Evolutionary conservation across 441 rosid genomes (phyloP), one percentile per base, ranked within the genome.

Genomic region (Gossypium gossypioides): DNA sequence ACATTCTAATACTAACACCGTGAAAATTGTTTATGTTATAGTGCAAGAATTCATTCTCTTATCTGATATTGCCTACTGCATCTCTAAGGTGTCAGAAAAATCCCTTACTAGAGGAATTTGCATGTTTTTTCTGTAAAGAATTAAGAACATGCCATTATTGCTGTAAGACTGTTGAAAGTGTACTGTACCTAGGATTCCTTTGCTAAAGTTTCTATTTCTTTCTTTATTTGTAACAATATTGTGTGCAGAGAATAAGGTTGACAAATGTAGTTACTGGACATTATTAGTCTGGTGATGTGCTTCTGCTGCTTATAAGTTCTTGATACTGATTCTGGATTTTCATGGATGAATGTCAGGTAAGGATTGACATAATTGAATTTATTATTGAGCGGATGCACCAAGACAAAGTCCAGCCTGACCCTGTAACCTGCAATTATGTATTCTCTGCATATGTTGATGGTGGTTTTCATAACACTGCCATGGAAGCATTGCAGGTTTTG

Each of bases 401-500:
- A 70, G 82, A 80, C 59, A 85, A 83, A 52, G 75, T 92, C 58
- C 82, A 68, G 80, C 97, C 97, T 27, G 93, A 92, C 69, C 79
- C 91, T 63, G 60, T 87, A n/a, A 89, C 97, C 67, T 94, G 97
- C 85, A 54, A 68, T 13, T 70, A 56, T 66, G 94, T 86, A 58
- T 90, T 86, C 80, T 22, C 71, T 29, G 76, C 85, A 54, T 92
- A 94, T 16, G 77, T 80, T n/a, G 75, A 77, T 27, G 56, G 71
- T n/a, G 85, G 85, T 37, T 86, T 80, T 73, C 77, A 78, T 57
- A 74, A 74, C 25, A 85, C 87, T 18, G 96, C 89, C 3, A 4
- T 85, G 34, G 95, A 90, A 84, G 97, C 93, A 0, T 80, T 94
- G 88, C 88, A 85, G 72, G 87, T 90, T 78, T 74, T 94, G 66